Conservation (phyloP, 1,284 basidiomycete genomes). For the Meira miltonrushii region DNA sequence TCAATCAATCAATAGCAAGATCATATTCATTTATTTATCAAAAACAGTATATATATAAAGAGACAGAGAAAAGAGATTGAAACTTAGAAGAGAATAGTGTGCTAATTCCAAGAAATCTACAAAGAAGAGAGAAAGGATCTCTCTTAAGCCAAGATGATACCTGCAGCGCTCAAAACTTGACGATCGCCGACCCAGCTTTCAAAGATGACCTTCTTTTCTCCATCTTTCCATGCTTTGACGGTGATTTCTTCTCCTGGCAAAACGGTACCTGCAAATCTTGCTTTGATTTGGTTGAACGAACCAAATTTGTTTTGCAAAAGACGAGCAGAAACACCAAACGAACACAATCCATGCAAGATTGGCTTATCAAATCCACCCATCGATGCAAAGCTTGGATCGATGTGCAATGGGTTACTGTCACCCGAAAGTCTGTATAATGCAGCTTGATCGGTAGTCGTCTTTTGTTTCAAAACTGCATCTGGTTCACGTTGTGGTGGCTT, state of each 20-base stretch:
- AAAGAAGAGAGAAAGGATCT: not conserved
- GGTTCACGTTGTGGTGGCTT: conserved; percentile 60
- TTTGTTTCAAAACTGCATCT: conserved; percentile 45
- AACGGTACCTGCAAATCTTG: conserved; percentile 82
- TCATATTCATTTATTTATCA: too few relatives aligned
- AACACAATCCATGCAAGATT: conserved; percentile 70
- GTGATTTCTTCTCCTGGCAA: conserved; percentile 81
- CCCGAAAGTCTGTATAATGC: conserved; percentile 75
- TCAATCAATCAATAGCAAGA: too few relatives aligned
- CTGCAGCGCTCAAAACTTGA: conserved; percentile 67
- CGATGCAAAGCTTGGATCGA: conserved; percentile 85
- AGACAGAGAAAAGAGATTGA: too few relatives aligned
- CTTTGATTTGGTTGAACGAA: conserved; percentile 87
- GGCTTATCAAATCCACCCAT: conserved; percentile 93
- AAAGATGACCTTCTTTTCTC: conserved; percentile 85
- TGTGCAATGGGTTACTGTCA: conserved; percentile 86
- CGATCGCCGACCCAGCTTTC: conserved; percentile 76
- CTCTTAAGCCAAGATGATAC: conserved; percentile 61
- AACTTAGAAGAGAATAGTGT: too few relatives aligned
- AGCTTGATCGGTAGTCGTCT: conserved; percentile 57
- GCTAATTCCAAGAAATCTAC: too few relatives aligned
- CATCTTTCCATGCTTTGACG: conserved; percentile 80
- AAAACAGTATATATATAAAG: too few relatives aligned
- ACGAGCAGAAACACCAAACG: conserved; percentile 89
- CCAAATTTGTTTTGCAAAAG: conserved; percentile 85